Conservation (phyloP, 768 basidiomycete genomes). For the Pholiota molesta region DNA sequence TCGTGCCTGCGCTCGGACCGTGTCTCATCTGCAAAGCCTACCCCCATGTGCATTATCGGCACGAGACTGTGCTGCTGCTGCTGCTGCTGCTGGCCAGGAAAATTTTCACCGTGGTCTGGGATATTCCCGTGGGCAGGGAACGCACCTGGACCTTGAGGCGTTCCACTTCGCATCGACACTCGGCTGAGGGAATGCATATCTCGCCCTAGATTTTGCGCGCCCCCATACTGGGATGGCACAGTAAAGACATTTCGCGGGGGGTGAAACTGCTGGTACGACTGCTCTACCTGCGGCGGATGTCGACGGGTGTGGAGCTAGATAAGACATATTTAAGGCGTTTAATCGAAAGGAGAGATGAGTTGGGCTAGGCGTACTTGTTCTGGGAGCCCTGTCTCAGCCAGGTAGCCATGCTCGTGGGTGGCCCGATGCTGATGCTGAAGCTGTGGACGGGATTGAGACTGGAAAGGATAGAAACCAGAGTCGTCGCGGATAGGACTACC, state of each 20-base stretch:
- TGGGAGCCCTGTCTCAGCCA: not conserved
- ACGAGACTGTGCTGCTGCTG: slow-evolving; percentile 7
- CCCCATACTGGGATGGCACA: not conserved
- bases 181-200: slow-evolving; percentile 1
- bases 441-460: not conserved
- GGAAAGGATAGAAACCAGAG: slow-evolving; percentile 1
- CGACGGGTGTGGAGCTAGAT: not conserved
- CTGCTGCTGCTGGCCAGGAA: not conserved
- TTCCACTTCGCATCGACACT: not conserved
- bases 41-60: not conserved
- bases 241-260: not conserved
- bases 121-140: not conserved
- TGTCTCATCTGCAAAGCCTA: not conserved
- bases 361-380: slow-evolving; percentile 3
- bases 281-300: not conserved
- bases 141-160: not conserved
- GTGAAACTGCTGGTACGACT: not conserved
- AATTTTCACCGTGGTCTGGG: not conserved
- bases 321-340: not conserved
- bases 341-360: not conserved
- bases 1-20: not conserved
- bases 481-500: not conserved
- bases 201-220: not conserved
- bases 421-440: not conserved
- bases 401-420: not conserved